Percentiles rank a stretch among this genome's conserved stretches.
Evolutionary conservation across 208 protist genomes (phyloP).

Genomic region (Trypanosoma scelopori): DNA sequence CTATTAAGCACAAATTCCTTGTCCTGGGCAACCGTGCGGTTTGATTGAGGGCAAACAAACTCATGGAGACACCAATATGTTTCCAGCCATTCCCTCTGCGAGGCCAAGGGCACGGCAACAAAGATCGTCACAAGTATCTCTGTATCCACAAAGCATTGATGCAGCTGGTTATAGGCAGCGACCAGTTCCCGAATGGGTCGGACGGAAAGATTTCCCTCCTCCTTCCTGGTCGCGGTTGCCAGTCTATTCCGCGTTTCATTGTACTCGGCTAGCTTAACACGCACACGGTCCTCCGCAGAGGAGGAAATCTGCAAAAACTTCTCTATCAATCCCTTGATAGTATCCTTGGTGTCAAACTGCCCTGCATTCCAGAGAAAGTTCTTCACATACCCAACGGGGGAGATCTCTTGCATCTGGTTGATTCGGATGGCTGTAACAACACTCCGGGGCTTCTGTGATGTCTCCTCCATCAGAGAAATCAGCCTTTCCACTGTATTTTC

Average conservation of each 20-base stretch:
- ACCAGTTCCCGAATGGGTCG: slow-evolving; percentile 83
- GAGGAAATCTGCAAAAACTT: slow-evolving; percentile 68
- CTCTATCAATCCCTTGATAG: slow-evolving; percentile 67
- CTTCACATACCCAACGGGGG: slow-evolving; percentile 79
- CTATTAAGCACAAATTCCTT: slow-evolving; percentile 89
- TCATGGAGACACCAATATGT: slow-evolving; percentile 85
- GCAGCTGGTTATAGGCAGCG: slow-evolving; percentile 53
- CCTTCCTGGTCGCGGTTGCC: slow-evolving; percentile 57
- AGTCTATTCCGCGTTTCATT: slow-evolving; percentile 87
- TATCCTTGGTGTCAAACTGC: slow-evolving; percentile 87
- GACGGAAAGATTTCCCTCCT: slow-evolving; percentile 79
- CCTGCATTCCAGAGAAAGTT: slow-evolving; percentile 83
- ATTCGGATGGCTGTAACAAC: slow-evolving; percentile 81
- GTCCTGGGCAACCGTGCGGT: slow-evolving; percentile 83
- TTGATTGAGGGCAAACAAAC: slow-evolving; percentile 82
- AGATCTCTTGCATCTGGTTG: slow-evolving; percentile 86
- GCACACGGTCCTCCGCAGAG: slow-evolving; percentile 75
- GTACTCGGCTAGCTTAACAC: slow-evolving; percentile 80
- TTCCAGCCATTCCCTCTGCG: slow-evolving; percentile 80
- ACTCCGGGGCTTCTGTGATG: slow-evolving; percentile 66
- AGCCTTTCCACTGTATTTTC: slow-evolving; percentile 81
- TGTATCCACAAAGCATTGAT: slow-evolving; percentile 80
- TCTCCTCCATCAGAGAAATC: slow-evolving; percentile 82
- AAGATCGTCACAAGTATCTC: slow-evolving; percentile 87
- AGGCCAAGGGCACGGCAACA: slow-evolving; percentile 65